Evolutionary conservation across 2,329 filamentous ascomycete genomes (phyloP).

Genomic region (Aphanoascus verrucosus): DNA sequence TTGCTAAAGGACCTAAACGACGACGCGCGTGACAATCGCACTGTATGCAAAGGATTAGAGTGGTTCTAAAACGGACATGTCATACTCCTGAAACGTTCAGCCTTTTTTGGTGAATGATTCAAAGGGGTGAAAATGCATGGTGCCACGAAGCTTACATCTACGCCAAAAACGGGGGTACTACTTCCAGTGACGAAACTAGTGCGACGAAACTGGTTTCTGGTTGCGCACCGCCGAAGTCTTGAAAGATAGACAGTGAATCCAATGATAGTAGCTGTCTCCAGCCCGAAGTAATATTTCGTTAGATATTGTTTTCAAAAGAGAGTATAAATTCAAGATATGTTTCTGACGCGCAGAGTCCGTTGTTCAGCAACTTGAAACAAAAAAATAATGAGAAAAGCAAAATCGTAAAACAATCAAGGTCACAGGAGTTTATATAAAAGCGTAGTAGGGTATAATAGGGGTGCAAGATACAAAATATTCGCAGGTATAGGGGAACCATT

Average conservation of each 20-base stretch:
- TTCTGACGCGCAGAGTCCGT: neutral
- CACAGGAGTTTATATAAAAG: conserved; percentile 5
- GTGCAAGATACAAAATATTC: neutral
- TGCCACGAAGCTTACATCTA: neutral
- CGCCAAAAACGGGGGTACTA: neutral
- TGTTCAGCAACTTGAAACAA: neutral
- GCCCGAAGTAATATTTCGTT: no score
- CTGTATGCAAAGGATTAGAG: neutral
- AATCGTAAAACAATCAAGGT: neutral
- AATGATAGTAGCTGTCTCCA: no score
- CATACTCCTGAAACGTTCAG: neutral
- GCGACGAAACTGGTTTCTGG: neutral
- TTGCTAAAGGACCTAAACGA: neutral
- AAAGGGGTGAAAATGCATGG: neutral
- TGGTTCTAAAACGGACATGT: neutral
- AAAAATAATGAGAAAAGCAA: neutral
- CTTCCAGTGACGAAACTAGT: neutral
- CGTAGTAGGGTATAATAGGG: neutral
- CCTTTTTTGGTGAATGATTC: neutral
- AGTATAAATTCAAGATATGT: neutral
- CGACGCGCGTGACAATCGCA: neutral
- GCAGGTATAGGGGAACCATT: neutral
- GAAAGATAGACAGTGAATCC: neutral
- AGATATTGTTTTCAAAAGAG: neutral
- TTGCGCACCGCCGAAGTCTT: neutral